Conservation (phyloP, 805 yeast species). For the Saccharomycopsis olivae region DNA sequence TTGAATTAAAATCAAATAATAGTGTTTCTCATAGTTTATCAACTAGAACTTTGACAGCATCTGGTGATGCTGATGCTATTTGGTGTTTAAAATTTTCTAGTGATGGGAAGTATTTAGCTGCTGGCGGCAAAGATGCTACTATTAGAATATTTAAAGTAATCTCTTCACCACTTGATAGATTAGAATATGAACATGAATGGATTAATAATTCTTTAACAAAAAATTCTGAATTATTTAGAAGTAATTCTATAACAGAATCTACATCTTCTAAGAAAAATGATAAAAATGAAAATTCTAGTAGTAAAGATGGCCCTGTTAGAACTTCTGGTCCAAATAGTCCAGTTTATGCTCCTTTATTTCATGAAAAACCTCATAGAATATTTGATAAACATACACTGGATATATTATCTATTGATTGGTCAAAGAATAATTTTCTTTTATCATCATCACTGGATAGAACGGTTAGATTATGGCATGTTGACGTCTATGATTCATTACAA, state of each 20-base stretch:
- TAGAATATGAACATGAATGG: slow-evolving; percentile 28
- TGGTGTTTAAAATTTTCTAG: slow-evolving; percentile 63
- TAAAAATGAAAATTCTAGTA: neutral
- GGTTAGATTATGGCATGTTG: slow-evolving; percentile 77
- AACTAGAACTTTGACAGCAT: neutral
- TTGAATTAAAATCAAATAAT: neutral
- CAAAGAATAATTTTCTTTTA: slow-evolving; percentile 69
- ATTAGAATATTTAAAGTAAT: slow-evolving; percentile 75
- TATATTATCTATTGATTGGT: slow-evolving; percentile 76
- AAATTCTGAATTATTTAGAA: neutral
- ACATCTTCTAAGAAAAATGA: neutral
- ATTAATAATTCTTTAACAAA: neutral
- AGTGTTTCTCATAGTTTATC: neutral
- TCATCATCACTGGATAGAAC: slow-evolving; percentile 81
- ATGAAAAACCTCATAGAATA: slow-evolving; percentile 47
- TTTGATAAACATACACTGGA: slow-evolving; percentile 62
- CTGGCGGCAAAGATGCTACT: slow-evolving; percentile 68
- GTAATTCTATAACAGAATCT: neutral
- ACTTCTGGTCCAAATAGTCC: slow-evolving; percentile 3
- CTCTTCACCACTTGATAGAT: slow-evolving; percentile 57
- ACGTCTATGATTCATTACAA: slow-evolving; percentile 49
- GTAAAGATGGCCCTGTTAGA: slow-evolving; percentile 1
- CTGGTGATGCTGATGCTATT: slow-evolving; percentile 31
- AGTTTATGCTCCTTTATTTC: slow-evolving; percentile 69
- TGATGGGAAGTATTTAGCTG: slow-evolving; percentile 78